These are phyloP conservation scores for Psidium guajava DNA, from an alignment of 345 rosid genomes.

Conservation along the genomic window DNA sequence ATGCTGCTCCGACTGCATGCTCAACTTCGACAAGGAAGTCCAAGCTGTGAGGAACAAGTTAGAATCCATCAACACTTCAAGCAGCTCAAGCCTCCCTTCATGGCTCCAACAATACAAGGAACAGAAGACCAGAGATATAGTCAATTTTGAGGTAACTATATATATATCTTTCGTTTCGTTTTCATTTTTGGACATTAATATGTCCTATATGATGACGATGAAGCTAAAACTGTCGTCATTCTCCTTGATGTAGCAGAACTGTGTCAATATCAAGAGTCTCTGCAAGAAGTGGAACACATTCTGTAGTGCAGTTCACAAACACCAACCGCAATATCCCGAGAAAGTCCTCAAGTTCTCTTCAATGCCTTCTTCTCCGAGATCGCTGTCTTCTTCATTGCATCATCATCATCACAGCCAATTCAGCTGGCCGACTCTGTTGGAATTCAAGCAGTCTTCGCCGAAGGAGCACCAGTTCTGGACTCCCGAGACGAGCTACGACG, in stretches of 20 bases:
- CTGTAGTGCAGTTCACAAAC: slow-evolving; percentile 10
- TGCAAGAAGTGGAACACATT: slow-evolving; percentile 34
- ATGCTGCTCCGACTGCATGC: slow-evolving; percentile 18
- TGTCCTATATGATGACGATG: not conserved
- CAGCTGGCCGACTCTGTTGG: slow-evolving; percentile 38
- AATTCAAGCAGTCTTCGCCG: slow-evolving; percentile 8
- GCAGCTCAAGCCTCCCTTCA: slow-evolving; percentile 38
- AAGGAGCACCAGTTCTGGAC: slow-evolving; percentile 36
- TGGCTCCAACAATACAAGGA: slow-evolving; percentile 59
- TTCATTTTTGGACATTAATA: not conserved
- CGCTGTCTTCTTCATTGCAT: slow-evolving; percentile 19
- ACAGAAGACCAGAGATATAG: slow-evolving; percentile 15
- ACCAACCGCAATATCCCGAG: slow-evolving; percentile 2
- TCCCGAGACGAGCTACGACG: slow-evolving; percentile 12
- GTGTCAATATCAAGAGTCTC: slow-evolving; percentile 14
- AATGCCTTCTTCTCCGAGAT: slow-evolving; percentile 28
- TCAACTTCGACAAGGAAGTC: slow-evolving; percentile 19
- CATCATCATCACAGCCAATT: slow-evolving; percentile 2
- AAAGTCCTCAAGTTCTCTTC: slow-evolving; percentile 28
- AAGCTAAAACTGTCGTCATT: not conserved
- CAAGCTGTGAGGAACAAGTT: slow-evolving; percentile 13
- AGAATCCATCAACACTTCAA: not conserved
- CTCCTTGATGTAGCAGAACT: slow-evolving; percentile 6
- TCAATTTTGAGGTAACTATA: slow-evolving; percentile 19
- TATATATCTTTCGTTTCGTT: not conserved